phyloP scores from a whole-genome alignment of 2,329 filamentous ascomycete genomes.

The Penicillium thymicola region DNA sequence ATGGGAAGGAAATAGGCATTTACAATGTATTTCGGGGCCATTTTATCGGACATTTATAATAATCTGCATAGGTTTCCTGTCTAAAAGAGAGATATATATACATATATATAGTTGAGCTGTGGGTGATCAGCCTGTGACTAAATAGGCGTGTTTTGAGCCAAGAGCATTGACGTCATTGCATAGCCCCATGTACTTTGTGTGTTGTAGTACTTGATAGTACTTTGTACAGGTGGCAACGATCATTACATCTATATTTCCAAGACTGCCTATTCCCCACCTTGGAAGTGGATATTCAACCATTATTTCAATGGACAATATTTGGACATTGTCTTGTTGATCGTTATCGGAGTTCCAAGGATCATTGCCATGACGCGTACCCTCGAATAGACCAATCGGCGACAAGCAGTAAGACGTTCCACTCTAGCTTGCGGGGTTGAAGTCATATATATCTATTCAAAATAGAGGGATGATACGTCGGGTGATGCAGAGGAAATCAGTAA shows the following conservation, averaged over 20 bases:
- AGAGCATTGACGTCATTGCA: background rate
- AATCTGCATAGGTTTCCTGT: too few species aligned
- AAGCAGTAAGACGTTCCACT: background rate
- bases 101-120: too few species aligned
- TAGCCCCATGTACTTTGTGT: background rate
- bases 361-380: background rate
- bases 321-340: background rate
- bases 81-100: too few species aligned
- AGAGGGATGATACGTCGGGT: background rate
- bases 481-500: background rate
- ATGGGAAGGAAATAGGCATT: background rate
- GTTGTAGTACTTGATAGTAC: too few species aligned
- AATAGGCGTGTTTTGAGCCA: background rate
- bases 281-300: background rate
- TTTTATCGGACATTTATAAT: background rate
- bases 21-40: background rate
- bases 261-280: background rate
- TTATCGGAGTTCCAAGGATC: background rate
- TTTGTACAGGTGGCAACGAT: background rate
- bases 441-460: background rate
- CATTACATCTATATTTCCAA: background rate
- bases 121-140: background rate
- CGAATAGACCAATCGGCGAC: background rate
- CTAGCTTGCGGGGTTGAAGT: background rate
- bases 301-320: background rate